Base-by-base conservation (phyloP, 345 rosid genomes). In the Gossypium herbaceum region DNA sequence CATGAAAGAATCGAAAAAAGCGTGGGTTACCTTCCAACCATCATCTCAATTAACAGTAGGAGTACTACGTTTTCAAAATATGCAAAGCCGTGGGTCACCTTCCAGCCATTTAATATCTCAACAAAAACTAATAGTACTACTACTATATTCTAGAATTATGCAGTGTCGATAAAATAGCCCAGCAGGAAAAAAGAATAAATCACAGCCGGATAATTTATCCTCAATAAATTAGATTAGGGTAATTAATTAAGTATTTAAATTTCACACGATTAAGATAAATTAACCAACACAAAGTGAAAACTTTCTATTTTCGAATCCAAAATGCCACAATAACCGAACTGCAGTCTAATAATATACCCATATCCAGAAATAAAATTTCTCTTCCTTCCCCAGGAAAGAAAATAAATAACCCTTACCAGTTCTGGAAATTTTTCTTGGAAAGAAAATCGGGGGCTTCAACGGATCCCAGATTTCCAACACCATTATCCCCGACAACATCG, bases 401-500 rank as follows among this genome's bases (percentile, higher is more conserved):
- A 0, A 20, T 17, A 75, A 25, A 39, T 9, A 51, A 54, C 3
- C 50, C 58, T 44, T 24, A 58, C 79, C 77, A 45, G 86, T 79
- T 84, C 4, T 48, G 73, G 70, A 66, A 54, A 17, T 48, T 64
- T 61, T 84, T 29, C 73, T 77, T 84, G 27, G 50, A 50, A 34
- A 76, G 74, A 29, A 72, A 76, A 68, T 72, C 84, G 44, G 59
- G 64, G 74, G 57, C 65, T 61, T 68, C 83, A 15, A 41, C 75
- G 70, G 85, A 84, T 87, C 87, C 89, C 70, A 54, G 77, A 39
- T 80, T 68, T 2, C 25, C 81, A 47, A 62, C 77, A 34, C 45
- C 80, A 47, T 81, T 34, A 47, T 73, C 85, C 75, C 68, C 82
- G 55, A 56, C 76, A 39, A 51, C 77, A 61, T 72, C 67, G 62